A percentile compares a stretch with the other conserved stretches of the same genome.
Evolutionary conservation across 1,284 basidiomycete genomes (phyloP).

Genomic region (Fomitopsis pinicola): DNA sequence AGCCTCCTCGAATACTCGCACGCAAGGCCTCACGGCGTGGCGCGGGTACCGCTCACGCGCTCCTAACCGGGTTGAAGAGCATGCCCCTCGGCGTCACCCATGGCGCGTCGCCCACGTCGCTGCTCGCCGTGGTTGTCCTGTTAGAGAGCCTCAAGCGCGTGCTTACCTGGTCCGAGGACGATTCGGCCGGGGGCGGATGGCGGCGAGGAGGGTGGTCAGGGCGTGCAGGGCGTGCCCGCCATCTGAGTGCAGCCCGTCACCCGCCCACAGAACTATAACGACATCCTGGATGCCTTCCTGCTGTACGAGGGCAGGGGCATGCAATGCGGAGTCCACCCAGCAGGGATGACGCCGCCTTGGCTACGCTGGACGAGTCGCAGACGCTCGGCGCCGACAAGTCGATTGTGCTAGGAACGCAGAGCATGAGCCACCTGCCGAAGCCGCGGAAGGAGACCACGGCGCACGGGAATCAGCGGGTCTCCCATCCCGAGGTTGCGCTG

Average conservation of each 20-base stretch:
- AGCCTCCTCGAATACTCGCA: slow-evolving; percentile 45
- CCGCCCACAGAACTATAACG: slow-evolving; percentile 57
- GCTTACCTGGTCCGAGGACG: slow-evolving; percentile 21
- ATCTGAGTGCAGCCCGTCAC: slow-evolving; percentile 34
- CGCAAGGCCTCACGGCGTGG: slow-evolving; percentile 8
- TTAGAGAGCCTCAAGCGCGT: slow-evolving; percentile 24
- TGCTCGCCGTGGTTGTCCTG: slow-evolving; percentile 41
- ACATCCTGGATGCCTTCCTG: slow-evolving; percentile 62
- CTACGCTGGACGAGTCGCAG: slow-evolving; percentile 22
- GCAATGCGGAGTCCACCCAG: slow-evolving; percentile 19
- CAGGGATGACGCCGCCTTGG: slow-evolving; percentile 16
- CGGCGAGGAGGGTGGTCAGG: slow-evolving; percentile 8
- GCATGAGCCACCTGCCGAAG: slow-evolving; percentile 15
- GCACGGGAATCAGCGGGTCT: slow-evolving; percentile 63
- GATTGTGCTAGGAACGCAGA: not conserved
- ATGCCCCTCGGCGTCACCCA: slow-evolving; percentile 32
- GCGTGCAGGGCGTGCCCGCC: slow-evolving; percentile 24
- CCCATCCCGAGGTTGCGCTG: slow-evolving; percentile 66
- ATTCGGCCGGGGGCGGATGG: slow-evolving; percentile 3
- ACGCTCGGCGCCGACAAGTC: slow-evolving; percentile 13
- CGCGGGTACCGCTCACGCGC: slow-evolving; percentile 26
- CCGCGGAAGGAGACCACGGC: slow-evolving; percentile 52
- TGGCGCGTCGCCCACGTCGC: slow-evolving; percentile 27
- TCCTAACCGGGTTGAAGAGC: slow-evolving; percentile 38
- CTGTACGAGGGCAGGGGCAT: slow-evolving; percentile 20